These are phyloP conservation scores for Naganishia onofrii DNA, from an alignment of 768 basidiomycete genomes.

Conservation along the genomic window DNA sequence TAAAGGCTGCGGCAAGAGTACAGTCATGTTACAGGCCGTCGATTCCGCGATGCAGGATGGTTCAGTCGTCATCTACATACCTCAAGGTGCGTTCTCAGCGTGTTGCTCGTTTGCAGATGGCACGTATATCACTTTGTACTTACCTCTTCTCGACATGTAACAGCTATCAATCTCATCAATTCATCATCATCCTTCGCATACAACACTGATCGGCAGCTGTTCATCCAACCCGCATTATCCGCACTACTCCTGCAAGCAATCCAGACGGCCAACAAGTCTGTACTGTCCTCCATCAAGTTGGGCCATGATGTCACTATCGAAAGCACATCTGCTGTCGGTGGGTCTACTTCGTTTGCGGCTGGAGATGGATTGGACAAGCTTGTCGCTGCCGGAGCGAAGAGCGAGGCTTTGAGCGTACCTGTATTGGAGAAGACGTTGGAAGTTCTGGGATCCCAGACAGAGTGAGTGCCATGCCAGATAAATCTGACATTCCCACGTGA, in stretches of 20 bases:
- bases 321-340: not conserved
- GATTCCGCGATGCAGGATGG: conserved; percentile 63
- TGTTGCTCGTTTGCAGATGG: not conserved
- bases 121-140: not conserved
- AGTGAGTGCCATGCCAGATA: conserved; percentile 55
- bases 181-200: conserved; percentile 71
- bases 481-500: conserved; percentile 10
- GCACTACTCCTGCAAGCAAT: conserved; percentile 66
- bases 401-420: conserved; percentile 59
- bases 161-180: conserved; percentile 66
- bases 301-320: conserved; percentile 22
- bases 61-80: conserved; percentile 84
- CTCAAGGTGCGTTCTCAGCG: conserved; percentile 59
- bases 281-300: conserved; percentile 48
- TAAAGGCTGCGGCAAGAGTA: conserved; percentile 77
- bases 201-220: conserved; percentile 71
- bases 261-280: conserved; percentile 60
- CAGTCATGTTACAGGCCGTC: conserved; percentile 71
- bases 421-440: conserved; percentile 63
- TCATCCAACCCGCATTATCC: conserved; percentile 67
- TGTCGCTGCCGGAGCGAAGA: conserved; percentile 61
- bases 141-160: not conserved
- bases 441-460: conserved; percentile 64
- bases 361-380: conserved; percentile 57
- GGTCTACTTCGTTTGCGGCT: not conserved